Percentiles rank a stretch among this genome's conserved stretches.
Conservation (phyloP, 768 basidiomycete genomes). For the Tulasnella sp. region DNA sequence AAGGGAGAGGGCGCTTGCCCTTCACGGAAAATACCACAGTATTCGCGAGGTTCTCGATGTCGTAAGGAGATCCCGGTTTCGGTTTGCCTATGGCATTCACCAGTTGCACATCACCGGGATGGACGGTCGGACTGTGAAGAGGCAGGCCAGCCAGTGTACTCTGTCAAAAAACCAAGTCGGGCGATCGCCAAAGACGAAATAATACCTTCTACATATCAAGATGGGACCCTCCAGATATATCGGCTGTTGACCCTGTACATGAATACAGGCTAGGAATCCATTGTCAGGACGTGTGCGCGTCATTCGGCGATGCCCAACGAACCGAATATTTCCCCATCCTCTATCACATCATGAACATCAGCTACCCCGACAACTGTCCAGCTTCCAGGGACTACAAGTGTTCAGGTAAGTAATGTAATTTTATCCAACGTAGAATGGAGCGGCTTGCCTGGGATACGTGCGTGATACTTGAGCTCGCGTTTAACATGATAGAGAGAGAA, state of each 20-base stretch:
- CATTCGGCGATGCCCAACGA: slow-evolving; percentile 27
- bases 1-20: slow-evolving; percentile 33
- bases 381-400: slow-evolving; percentile 50
- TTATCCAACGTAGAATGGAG: no score
- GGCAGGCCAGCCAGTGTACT: background rate
- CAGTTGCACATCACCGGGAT: slow-evolving; percentile 67
- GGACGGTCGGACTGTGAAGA: slow-evolving; percentile 57
- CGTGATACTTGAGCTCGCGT: slow-evolving; percentile 68
- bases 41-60: slow-evolving; percentile 46
- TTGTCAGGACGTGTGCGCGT: background rate
- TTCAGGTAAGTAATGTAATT: background rate
- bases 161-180: background rate
- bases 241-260: slow-evolving; percentile 50
- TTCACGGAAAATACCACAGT: slow-evolving; percentile 65
- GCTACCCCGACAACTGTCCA: slow-evolving; percentile 74
- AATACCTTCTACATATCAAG: slow-evolving; percentile 45
- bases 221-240: slow-evolving; percentile 57
- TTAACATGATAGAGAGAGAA: slow-evolving; percentile 62
- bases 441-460: slow-evolving; percentile 50
- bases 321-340: slow-evolving; percentile 66
- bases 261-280: slow-evolving; percentile 22
- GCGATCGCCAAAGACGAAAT: background rate
- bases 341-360: slow-evolving; percentile 66
- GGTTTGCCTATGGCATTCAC: slow-evolving; percentile 70
- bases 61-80: slow-evolving; percentile 7